Evolutionary conservation across 139 green algal genomes (phyloP), one percentile per base, ranked within the genome.

Genomic region (Chlamydomonas applanata): DNA sequence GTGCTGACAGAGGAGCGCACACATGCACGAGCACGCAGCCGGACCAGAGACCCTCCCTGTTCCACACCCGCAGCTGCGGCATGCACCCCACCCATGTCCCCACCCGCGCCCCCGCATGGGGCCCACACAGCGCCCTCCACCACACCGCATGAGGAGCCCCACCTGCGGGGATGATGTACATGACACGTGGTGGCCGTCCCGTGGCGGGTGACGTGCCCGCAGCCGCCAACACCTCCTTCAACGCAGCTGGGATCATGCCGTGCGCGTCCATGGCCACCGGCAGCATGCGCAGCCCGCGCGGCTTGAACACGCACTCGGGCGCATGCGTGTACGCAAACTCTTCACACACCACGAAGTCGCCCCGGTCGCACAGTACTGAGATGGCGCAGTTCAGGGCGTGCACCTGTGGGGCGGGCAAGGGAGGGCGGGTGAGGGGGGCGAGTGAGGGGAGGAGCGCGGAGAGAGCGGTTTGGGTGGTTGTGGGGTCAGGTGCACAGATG

Each of bases 81-180:
- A n/a, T n/a, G n/a, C n/a, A n/a, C n/a, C n/a, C n/a, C n/a, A n/a
- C n/a, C n/a, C n/a, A n/a, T n/a, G n/a, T n/a, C n/a, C n/a, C n/a
- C n/a, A n/a, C n/a, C n/a, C n/a, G n/a, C n/a, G n/a, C n/a, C n/a
- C n/a, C n/a, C n/a, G n/a, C n/a, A n/a, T n/a, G n/a, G n/a, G n/a
- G n/a, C n/a, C n/a, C n/a, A n/a, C n/a, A n/a, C n/a, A n/a, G n/a
- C n/a, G n/a, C n/a, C n/a, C n/a, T n/a, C n/a, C n/a, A n/a, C n/a
- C n/a, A n/a, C n/a, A n/a, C n/a, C n/a, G n/a, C n/a, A n/a, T n/a
- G n/a, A n/a, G n/a, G n/a, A 49, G 7, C 7, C 40, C 11, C 7
- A 49, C 40, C 40, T 49, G 40, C 82, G 52, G 92, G 92, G 20
- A 95, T 85, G 44, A 77, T 88, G 80, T 97, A 97, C 63, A 93